Evolutionary conservation across 306 rosid genomes (phyloP).

Genomic region (Prunus davidiana): DNA sequence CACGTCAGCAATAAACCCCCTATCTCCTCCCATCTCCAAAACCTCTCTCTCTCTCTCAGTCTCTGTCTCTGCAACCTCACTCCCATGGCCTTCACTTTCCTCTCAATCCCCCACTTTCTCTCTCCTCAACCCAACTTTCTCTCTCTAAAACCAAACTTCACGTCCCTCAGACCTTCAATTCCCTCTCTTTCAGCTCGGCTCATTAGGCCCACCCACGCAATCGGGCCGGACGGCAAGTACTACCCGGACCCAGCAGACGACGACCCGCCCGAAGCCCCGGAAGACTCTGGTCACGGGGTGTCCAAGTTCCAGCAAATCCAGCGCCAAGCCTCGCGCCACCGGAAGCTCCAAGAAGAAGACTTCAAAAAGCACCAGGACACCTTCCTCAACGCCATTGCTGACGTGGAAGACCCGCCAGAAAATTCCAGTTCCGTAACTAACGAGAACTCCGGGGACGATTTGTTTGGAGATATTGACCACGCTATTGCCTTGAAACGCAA

Average conservation of each 20-base stretch:
- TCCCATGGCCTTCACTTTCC: slow-evolving; percentile 60
- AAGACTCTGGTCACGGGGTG: slow-evolving; percentile 76
- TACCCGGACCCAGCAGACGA: slow-evolving; percentile 79
- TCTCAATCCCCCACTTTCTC: slow-evolving; percentile 41
- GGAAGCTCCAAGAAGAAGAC: slow-evolving; percentile 62
- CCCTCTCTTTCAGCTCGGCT: slow-evolving; percentile 12
- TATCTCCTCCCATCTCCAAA: slow-evolving; percentile 9
- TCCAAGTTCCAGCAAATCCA: slow-evolving; percentile 76
- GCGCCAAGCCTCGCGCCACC: slow-evolving; percentile 73
- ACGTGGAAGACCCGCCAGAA: slow-evolving; percentile 67
- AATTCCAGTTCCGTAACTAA: slow-evolving; percentile 15
- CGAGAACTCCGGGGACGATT: slow-evolving; percentile 54
- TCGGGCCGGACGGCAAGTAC: slow-evolving; percentile 63
- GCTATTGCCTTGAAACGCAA: slow-evolving; percentile 84
- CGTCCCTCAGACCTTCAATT: slow-evolving; percentile 10
- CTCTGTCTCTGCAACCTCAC: slow-evolving; percentile 5
- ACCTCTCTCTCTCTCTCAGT: background rate
- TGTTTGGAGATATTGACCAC: slow-evolving; percentile 81
- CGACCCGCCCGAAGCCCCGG: slow-evolving; percentile 77
- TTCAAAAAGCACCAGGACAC: slow-evolving; percentile 74
- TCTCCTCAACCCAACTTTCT: slow-evolving; percentile 30
- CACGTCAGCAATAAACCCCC: slow-evolving; percentile 16
- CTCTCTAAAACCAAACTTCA: slow-evolving; percentile 28
- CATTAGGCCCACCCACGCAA: slow-evolving; percentile 38
- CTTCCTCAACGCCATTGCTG: slow-evolving; percentile 78